These are phyloP conservation scores for Catenaria anguillulae DNA, from an alignment of 371 early-diverging fungal genomes.

Conservation along the genomic window DNA sequence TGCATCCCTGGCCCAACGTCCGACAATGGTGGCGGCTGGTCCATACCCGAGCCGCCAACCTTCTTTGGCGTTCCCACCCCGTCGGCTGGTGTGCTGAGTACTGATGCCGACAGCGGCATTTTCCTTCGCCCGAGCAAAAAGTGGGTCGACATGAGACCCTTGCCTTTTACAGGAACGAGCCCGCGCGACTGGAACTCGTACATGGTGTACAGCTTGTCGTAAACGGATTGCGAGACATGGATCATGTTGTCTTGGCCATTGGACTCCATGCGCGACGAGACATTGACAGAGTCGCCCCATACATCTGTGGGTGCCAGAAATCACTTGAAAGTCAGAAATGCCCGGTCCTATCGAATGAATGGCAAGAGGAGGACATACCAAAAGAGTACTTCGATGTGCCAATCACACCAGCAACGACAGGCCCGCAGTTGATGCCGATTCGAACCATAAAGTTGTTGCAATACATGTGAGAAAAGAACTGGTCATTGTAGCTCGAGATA, in stretches of 20 bases:
- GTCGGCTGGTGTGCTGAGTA: too few species aligned
- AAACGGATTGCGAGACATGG: constrained; percentile 16
- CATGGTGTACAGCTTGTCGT: constrained; percentile 6
- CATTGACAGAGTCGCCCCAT: constrained; percentile 10
- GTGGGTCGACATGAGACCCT: constrained; percentile 18
- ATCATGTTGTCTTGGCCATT: constrained; percentile 12
- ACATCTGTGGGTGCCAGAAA: neutral
- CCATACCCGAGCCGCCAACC: too few species aligned
- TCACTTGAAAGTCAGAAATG: neutral
- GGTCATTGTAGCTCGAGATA: constrained; percentile 15
- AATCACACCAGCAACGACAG: constrained; percentile 19
- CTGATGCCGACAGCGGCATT: too few species aligned
- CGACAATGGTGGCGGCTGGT: too few species aligned
- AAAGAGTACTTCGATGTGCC: constrained; percentile 19
- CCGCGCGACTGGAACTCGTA: constrained; percentile 16
- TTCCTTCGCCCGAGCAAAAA: constrained; percentile 9
- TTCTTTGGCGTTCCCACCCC: too few species aligned
- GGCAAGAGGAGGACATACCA: constrained; percentile 10
- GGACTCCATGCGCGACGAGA: constrained; percentile 11
- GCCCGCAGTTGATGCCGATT: constrained; percentile 18
- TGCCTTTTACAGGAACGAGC: constrained; percentile 17
- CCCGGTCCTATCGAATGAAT: neutral
- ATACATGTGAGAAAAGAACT: constrained; percentile 1
- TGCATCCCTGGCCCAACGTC: too few species aligned
- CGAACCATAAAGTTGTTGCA: constrained; percentile 12